Evolutionary conservation across 345 rosid species (phyloP).

Genomic region (Aurinia saxatilis): DNA sequence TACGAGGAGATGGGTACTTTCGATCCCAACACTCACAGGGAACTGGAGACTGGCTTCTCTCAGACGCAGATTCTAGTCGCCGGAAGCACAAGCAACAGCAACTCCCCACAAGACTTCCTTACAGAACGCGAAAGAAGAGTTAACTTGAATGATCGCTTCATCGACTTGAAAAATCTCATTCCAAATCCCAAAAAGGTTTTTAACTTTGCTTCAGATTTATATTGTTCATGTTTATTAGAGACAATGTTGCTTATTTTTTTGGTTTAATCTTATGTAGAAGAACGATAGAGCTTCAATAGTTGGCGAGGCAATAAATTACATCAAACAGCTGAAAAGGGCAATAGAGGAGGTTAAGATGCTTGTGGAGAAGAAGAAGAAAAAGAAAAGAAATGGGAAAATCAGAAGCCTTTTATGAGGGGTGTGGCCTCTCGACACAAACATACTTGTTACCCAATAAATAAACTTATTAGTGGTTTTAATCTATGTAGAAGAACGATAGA

Average conservation of each 20-base stretch:
- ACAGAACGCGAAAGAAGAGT: constrained; percentile 64
- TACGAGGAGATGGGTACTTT: constrained; percentile 46
- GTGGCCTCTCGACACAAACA: no score
- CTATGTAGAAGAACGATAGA: no score
- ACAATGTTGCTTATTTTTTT: background rate
- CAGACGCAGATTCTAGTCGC: constrained; percentile 18
- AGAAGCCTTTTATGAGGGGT: no score
- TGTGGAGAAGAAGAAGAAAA: constrained; percentile 63
- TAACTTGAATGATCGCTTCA: constrained; percentile 42
- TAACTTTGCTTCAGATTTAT: background rate
- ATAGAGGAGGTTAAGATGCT: constrained; percentile 58
- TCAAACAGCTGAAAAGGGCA: constrained; percentile 57
- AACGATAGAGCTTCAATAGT: constrained; percentile 63
- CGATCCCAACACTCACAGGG: no score
- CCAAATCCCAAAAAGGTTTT: constrained; percentile 70
- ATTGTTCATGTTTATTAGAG: background rate
- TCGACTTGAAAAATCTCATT: constrained; percentile 39
- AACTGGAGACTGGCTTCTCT: no score
- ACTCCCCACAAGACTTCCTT: no score
- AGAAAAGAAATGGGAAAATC: constrained; percentile 49
- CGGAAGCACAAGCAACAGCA: constrained; percentile 32
- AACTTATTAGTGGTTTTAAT: no score
- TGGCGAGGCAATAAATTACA: constrained; percentile 68
- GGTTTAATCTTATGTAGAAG: constrained; percentile 26
- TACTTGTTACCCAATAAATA: no score